Percentiles rank a stretch among this genome's conserved stretches.
Evolutionary conservation across 768 basidiomycete species (phyloP).

Genomic region (Russula emetica): DNA sequence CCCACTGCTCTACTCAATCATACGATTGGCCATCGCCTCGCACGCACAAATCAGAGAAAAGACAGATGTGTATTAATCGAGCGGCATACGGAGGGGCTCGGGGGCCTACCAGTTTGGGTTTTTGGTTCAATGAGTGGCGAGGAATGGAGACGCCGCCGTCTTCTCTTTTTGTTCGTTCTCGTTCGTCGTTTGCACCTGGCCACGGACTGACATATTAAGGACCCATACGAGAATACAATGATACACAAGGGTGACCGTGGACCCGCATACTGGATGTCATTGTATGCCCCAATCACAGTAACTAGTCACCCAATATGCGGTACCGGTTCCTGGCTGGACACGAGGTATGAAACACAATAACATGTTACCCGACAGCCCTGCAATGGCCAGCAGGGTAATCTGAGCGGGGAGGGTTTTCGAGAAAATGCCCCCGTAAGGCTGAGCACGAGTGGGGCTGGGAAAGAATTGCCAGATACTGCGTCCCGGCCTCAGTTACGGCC

Average conservation of each 20-base stretch:
- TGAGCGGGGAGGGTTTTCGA: background rate
- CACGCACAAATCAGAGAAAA: no score
- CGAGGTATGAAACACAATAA: background rate
- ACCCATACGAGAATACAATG: background rate
- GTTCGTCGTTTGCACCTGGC: constrained; percentile 1
- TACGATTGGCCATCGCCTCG: background rate
- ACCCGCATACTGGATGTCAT: background rate
- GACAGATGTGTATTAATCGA: background rate
- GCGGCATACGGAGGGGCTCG: background rate
- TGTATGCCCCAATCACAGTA: background rate
- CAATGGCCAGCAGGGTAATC: background rate
- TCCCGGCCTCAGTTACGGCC: background rate
- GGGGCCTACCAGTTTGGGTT: background rate
- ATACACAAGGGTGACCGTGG: background rate
- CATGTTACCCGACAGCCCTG: background rate
- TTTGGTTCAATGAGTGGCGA: background rate
- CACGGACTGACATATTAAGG: background rate
- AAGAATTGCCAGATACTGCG: background rate
- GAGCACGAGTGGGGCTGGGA: background rate
- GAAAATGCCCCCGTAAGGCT: background rate
- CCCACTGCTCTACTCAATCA: background rate
- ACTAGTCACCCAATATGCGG: background rate
- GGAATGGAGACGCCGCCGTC: background rate
- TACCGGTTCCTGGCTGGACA: background rate
- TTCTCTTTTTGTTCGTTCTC: background rate